Conservation (phyloP, 2,329 filamentous ascomycete genomes). For the Geoglossum cookeanum region DNA sequence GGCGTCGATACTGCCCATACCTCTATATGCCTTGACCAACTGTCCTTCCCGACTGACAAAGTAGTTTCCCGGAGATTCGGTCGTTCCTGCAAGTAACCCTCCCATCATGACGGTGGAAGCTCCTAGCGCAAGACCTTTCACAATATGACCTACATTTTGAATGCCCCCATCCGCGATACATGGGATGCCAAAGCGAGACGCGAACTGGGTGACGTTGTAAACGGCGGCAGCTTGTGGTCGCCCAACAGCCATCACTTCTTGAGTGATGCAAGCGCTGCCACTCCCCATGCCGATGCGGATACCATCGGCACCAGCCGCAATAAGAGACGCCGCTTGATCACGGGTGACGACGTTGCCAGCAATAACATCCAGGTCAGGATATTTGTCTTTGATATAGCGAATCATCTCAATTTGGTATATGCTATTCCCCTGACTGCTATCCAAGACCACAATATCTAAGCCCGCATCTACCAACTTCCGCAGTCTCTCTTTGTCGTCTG, state of each 20-base stretch:
- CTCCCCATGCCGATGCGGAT: conserved; percentile 98
- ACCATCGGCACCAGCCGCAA: conserved; percentile 86
- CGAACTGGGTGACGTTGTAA: conserved; percentile 75
- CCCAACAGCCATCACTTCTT: conserved; percentile 98
- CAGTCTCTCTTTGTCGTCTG: conserved; percentile 76
- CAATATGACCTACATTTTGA: conserved; percentile 96
- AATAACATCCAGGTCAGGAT: conserved; percentile 78
- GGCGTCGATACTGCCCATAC: conserved; percentile 96
- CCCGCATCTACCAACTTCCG: conserved; percentile 83
- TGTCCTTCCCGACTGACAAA: conserved; percentile 94
- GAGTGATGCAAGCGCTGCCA: conserved; percentile 94
- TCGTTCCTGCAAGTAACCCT: conserved; percentile 88
- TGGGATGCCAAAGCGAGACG: conserved; percentile 81
- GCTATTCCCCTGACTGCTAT: conserved; percentile 94
- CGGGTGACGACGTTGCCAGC: conserved; percentile 96
- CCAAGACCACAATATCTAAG: conserved; percentile 83
- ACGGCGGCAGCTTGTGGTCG: conserved; percentile 89
- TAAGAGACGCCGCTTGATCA: conserved; percentile 82
- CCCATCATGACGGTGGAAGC: conserved; percentile 99
- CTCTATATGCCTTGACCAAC: conserved; percentile 96
- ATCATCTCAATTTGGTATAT: conserved; percentile 99
- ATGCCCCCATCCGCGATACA: conserved; percentile 97
- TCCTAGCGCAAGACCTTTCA: conserved; percentile 90
- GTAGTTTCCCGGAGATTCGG: conserved; percentile 90
- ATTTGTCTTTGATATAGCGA: conserved; percentile 80